phyloP scores from a whole-genome alignment of 2,329 filamentous ascomycete species.

The Ceratocystiopsis sp. region DNA sequence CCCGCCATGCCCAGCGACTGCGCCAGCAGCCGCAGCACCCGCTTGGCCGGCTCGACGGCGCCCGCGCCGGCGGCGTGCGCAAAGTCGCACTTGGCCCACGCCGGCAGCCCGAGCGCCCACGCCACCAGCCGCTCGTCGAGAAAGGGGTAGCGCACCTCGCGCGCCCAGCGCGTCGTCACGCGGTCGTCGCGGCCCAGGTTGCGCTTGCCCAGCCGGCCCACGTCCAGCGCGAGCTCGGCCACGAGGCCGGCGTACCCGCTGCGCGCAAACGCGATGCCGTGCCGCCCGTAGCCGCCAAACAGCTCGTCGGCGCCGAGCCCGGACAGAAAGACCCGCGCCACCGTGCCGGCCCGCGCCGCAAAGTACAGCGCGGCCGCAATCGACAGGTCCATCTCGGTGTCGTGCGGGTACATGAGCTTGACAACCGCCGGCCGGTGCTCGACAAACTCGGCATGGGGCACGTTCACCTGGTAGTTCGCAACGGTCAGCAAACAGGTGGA shows the following conservation, averaged over 20 bases:
- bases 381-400: constrained; percentile 97
- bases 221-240: constrained; percentile 71
- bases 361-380: constrained; percentile 93
- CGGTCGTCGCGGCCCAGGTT: constrained; percentile 91
- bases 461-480: constrained; percentile 39
- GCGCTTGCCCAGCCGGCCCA: constrained; percentile 72
- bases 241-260: constrained; percentile 54
- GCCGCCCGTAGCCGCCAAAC: constrained; percentile 82
- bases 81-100: constrained; percentile 83
- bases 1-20: constrained; percentile 51
- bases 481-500: neutral
- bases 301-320: constrained; percentile 92
- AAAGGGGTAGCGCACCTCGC: constrained; percentile 78
- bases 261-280: constrained; percentile 57
- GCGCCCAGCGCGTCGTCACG: constrained; percentile 75
- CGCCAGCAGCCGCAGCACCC: constrained; percentile 61
- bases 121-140: constrained; percentile 75
- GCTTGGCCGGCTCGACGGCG: constrained; percentile 60
- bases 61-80: constrained; percentile 23
- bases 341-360: constrained; percentile 49
- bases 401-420: constrained; percentile 74
- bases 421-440: constrained; percentile 53
- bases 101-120: constrained; percentile 58
- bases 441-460: constrained; percentile 61
- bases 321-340: constrained; percentile 71